Evolutionary conservation across 2,329 filamentous ascomycete species (phyloP).

Genomic region (Diaporthe caulivora): DNA sequence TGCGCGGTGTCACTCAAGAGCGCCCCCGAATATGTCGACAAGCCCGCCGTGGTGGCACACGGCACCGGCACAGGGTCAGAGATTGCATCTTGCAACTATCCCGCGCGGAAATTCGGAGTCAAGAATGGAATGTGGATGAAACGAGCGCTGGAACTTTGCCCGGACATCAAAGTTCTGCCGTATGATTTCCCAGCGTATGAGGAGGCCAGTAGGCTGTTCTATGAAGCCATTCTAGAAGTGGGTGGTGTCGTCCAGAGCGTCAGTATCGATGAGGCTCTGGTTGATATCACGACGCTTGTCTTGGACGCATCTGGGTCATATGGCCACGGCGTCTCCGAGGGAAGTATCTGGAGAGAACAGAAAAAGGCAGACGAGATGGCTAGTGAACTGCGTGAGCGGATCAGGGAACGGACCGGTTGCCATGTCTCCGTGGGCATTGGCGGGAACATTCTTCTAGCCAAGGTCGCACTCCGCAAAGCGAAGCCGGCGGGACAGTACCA

Average conservation of each 20-base stretch:
- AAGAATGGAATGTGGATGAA: constrained; percentile 99
- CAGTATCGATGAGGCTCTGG: constrained; percentile 93
- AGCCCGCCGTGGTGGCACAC: constrained; percentile 91
- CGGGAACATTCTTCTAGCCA: constrained; percentile 89
- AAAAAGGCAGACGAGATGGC: constrained; percentile 81
- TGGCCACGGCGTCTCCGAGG: constrained; percentile 74
- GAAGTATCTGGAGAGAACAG: constrained; percentile 82
- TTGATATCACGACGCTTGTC: constrained; percentile 84
- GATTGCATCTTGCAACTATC: constrained; percentile 98
- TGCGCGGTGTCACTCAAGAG: constrained; percentile 89
- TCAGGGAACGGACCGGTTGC: constrained; percentile 83
- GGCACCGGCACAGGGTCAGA: constrained; percentile 88
- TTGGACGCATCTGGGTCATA: constrained; percentile 74
- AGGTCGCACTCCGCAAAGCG: constrained; percentile 88
- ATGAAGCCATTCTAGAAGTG: constrained; percentile 82
- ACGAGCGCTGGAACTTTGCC: constrained; percentile 83
- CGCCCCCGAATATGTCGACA: constrained; percentile 79
- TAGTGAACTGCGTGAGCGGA: constrained; percentile 71
- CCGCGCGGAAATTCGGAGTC: constrained; percentile 85
- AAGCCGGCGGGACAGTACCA: constrained; percentile 96
- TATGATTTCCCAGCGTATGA: constrained; percentile 98
- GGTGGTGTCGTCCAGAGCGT: constrained; percentile 94
- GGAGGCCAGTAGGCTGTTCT: constrained; percentile 88
- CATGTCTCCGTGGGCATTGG: constrained; percentile 94
- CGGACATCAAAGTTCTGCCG: constrained; percentile 87